Percentiles rank a stretch among this genome's conserved stretches.
Conservation (phyloP, 495 filamentous ascomycete species). For the Penicillium ucsense region DNA sequence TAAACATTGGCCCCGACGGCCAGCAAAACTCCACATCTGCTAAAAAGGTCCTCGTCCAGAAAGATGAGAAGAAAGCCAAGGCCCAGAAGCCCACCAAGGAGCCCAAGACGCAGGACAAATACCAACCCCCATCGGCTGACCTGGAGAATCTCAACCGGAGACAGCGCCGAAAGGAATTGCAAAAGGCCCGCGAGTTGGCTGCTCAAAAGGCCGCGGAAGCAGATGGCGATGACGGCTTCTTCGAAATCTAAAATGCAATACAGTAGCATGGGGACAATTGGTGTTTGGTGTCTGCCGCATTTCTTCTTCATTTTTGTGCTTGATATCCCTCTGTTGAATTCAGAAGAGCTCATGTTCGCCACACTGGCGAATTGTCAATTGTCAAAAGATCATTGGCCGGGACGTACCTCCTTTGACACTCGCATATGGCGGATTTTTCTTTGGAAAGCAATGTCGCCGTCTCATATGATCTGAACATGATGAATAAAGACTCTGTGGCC, state of each 20-base stretch:
- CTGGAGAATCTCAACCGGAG: conserved; percentile 5
- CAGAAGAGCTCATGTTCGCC: too few relatives aligned
- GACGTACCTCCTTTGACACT: too few relatives aligned
- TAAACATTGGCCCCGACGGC: conserved; percentile 21
- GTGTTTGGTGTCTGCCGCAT: conserved; percentile 1
- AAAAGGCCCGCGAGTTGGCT: conserved; percentile 6
- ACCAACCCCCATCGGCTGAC: conserved; percentile 4
- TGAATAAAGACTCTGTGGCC: too few relatives aligned
- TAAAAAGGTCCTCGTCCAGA: not conserved
- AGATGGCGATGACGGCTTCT: conserved; percentile 52
- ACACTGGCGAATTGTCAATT: too few relatives aligned
- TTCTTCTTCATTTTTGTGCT: conserved; percentile 4
- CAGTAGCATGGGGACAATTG: not conserved
- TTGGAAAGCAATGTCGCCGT: too few relatives aligned
- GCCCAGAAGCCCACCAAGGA: conserved; percentile 9
- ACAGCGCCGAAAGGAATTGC: conserved; percentile 3
- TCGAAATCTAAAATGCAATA: conserved; percentile 18
- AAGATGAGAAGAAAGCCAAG: conserved; percentile 6
- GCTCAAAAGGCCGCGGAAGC: conserved; percentile 16
- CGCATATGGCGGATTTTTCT: too few relatives aligned
- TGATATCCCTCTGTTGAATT: conserved; percentile 8
- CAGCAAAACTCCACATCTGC: conserved; percentile 4
- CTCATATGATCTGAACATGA: too few relatives aligned
- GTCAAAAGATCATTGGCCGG: too few relatives aligned
- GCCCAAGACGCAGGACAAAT: conserved; percentile 6